A percentile compares a stretch with the other conserved stretches of the same genome.
Evolutionary conservation across 148 eudicot genomes (phyloP).

Genomic region (Rhododendron williamsianum): DNA sequence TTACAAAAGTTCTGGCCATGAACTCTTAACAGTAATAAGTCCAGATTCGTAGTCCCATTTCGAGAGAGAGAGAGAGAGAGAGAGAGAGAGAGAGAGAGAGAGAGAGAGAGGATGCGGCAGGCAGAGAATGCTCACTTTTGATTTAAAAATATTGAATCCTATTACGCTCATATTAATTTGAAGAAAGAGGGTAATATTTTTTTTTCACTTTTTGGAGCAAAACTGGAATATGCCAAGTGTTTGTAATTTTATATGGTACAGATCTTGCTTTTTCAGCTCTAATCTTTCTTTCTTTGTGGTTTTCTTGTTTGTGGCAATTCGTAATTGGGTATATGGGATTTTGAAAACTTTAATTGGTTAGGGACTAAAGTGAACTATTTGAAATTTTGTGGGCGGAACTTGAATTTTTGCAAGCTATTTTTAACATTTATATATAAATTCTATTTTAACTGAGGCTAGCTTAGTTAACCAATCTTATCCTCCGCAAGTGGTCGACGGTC

Average conservation of each 20-base stretch:
- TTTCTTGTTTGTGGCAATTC: neutral
- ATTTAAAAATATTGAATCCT: neutral
- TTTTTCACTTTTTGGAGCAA: neutral
- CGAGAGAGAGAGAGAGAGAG: neutral
- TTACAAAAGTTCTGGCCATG: neutral
- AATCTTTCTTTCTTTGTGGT: neutral
- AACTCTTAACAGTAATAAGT: neutral
- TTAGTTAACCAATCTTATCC: too few species aligned
- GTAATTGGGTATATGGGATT: neutral
- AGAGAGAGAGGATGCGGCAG: conserved; percentile 5
- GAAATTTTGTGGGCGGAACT: neutral
- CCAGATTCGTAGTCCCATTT: neutral
- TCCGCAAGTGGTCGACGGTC: too few species aligned
- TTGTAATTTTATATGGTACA: neutral
- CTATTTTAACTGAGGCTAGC: too few species aligned
- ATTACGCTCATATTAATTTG: neutral
- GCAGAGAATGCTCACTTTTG: neutral
- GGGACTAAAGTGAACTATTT: neutral
- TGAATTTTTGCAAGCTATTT: neutral
- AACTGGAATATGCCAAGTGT: neutral
- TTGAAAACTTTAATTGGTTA: neutral
- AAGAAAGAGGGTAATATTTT: neutral
- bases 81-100: neutral
- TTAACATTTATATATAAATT: too few species aligned
- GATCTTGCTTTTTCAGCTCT: neutral